Evolutionary conservation across 495 filamentous ascomycete species (phyloP).

Genomic region (Aspergillus haitiensis): DNA sequence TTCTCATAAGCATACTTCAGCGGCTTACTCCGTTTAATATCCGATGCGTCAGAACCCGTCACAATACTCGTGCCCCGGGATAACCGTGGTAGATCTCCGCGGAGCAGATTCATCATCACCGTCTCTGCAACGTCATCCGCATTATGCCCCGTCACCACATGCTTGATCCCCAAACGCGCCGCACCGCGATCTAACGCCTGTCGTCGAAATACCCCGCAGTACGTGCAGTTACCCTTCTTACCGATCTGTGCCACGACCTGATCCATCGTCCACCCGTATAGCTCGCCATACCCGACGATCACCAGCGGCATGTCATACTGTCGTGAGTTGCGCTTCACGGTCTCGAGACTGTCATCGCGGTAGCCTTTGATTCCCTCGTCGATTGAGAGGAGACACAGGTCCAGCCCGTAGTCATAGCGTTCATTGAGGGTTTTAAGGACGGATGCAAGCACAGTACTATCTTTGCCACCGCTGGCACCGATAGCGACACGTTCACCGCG

Average conservation of each 20-base stretch:
- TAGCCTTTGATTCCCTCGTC: conserved; percentile 98
- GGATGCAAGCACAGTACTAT: conserved; percentile 92
- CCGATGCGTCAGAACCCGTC: conserved; percentile 69
- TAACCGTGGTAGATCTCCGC: conserved; percentile 85
- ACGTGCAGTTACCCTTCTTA: conserved; percentile 98
- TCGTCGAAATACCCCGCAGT: conserved; percentile 93
- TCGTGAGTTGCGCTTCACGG: conserved; percentile 86
- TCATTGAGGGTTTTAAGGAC: conserved; percentile 95
- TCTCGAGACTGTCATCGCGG: conserved; percentile 91
- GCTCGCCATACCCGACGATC: conserved; percentile 88
- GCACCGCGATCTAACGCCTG: conserved; percentile 94
- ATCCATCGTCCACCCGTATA: conserved; percentile 99
- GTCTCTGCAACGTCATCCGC: conserved; percentile 99
- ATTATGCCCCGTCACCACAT: conserved; percentile 97
- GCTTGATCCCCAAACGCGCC: conserved; percentile 79
- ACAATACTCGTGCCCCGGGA: conserved; percentile 91
- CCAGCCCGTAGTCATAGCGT: conserved; percentile 79
- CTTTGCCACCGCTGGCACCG: conserved; percentile 95
- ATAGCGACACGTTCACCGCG: conserved; percentile 89
- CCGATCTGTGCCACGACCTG: conserved; percentile 93
- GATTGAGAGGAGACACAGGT: conserved; percentile 84
- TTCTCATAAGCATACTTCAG: conserved; percentile 99
- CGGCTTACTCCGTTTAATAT: conserved; percentile 90
- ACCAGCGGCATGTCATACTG: conserved; percentile 90
- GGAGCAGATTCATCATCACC: conserved; percentile 92